Base-by-base conservation (phyloP, 148 eudicot species). In the Rhododendron griersonianum region DNA sequence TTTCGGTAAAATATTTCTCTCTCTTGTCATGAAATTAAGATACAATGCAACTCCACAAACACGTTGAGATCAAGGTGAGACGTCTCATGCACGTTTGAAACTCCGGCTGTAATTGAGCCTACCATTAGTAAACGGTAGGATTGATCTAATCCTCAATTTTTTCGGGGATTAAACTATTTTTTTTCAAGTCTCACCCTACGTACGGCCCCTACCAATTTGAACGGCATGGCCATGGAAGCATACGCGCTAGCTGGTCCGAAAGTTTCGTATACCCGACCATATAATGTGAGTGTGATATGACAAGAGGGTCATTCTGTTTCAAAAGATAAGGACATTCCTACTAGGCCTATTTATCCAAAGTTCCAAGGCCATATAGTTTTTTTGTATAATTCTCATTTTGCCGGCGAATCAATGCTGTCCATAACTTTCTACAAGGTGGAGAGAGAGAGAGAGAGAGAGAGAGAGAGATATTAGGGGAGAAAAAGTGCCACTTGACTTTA, bases 351-450 rank as follows among this genome's bases (percentile, higher is more conserved):
- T 28, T 69, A 28, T 69, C 37, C 37, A 11, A 25, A 69, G 4
- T 10, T 4, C 15, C 35, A 69, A 25, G 16, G 6, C 61, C 57
- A 67, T 25, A 21, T 61, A 19, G 8, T 7, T 5, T n/a, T 9
- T 9, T 8, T 23, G 13, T n/a, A 65, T 65, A 28, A 69, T 69
- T 69, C 19, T 69, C n/a, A 69, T 69, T 25, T 69, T 69, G 75
- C 75, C 75, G 75, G 75, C 75, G 75, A 69, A 69, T 28, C 75
- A 69, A 69, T 69, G 3, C 37, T 69, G 75, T 69, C 75, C 75
- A 69, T 69, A 69, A 69, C 75, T 69, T 69, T 69, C 37, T 11
- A 69, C 30, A 28, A 67, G 74, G 11, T 63, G 30, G 25, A 7
- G 30, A 63, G 4, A 69, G 75, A 28, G 35, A 28, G 15, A 69